Percentiles rank a stretch among this genome's conserved stretches.
These are phyloP conservation scores for Musa schizocarpa DNA, from an alignment of 176 grass and related monocot species.

Conservation along the genomic window DNA sequence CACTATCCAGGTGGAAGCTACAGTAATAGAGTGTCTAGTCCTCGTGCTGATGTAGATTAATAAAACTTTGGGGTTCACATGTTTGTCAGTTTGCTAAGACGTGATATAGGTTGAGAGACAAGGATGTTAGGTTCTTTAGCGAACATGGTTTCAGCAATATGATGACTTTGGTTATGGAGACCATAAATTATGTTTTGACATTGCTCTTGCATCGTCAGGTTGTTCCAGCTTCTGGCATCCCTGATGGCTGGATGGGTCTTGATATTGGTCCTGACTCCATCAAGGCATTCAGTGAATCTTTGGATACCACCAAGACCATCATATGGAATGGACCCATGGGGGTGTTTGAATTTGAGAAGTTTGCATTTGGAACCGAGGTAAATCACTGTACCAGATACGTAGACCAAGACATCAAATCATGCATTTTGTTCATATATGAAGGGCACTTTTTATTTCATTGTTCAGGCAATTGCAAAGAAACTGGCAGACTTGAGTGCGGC, in stretches of 20 bases:
- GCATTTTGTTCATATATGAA: background rate
- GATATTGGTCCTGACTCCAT: background rate
- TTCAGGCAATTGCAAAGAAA: constrained; percentile 78
- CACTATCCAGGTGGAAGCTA: no score
- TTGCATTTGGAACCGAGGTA: constrained; percentile 38
- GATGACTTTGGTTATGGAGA: background rate
- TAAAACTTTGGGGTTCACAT: no score
- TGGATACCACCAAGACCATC: constrained; percentile 7
- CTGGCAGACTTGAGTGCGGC: constrained; percentile 64
- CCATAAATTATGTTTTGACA: background rate
- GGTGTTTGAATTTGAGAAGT: constrained; percentile 84
- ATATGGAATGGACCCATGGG: constrained; percentile 97
- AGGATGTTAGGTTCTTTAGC: background rate
- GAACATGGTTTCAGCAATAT: background rate
- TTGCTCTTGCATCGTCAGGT: constrained; percentile 31
- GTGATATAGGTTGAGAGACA: no score
- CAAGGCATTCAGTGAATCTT: background rate
- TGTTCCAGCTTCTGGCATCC: constrained; percentile 58
- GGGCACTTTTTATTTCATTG: background rate
- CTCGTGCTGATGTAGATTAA: no score
- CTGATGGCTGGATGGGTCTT: constrained; percentile 20
- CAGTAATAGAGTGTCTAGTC: no score
- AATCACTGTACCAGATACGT: constrained; percentile 4
- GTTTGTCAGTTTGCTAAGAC: no score
- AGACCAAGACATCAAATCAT: background rate